Percentiles rank a stretch among this genome's conserved stretches.
phyloP scores from a whole-genome alignment of 164 flowering plant genomes.

The Cinnamomum chago region DNA sequence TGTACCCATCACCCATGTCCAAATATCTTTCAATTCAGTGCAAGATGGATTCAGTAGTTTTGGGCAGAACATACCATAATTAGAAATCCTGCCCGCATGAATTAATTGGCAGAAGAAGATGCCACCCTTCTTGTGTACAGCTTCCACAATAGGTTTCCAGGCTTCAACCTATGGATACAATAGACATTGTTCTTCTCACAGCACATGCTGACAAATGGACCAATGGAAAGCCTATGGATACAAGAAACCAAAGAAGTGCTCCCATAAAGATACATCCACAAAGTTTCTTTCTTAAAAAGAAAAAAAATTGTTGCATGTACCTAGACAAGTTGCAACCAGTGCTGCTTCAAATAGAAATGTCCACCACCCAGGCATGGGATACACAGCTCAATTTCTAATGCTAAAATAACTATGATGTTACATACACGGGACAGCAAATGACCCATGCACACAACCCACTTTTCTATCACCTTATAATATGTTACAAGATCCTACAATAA shows the following conservation, averaged over 20 bases:
- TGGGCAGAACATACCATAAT: slow-evolving; percentile 7
- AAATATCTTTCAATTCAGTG: not conserved
- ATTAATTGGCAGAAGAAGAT: slow-evolving; percentile 10
- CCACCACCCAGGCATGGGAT: not conserved
- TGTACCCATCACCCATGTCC: not conserved
- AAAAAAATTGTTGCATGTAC: not conserved
- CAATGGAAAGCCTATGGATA: too few relatives aligned
- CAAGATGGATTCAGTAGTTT: not conserved
- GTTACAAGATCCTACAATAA: not conserved
- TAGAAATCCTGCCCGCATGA: slow-evolving; percentile 25
- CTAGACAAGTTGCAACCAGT: not conserved
- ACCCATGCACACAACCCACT: not conserved
- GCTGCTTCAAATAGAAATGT: not conserved
- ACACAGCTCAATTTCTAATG: too few relatives aligned
- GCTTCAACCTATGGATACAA: slow-evolving; percentile 17
- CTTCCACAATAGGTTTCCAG: slow-evolving; percentile 9
- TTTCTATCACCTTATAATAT: not conserved
- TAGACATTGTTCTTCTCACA: too few relatives aligned
- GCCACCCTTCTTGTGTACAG: slow-evolving; percentile 4
- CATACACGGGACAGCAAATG: not conserved
- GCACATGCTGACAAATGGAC: too few relatives aligned
- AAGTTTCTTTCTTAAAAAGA: too few relatives aligned
- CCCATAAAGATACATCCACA: too few relatives aligned
- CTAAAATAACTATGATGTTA: not conserved
- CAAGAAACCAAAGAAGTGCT: too few relatives aligned